phyloP scores from a whole-genome alignment of 2,329 filamentous ascomycete species.

The Colletotrichum karsti region DNA sequence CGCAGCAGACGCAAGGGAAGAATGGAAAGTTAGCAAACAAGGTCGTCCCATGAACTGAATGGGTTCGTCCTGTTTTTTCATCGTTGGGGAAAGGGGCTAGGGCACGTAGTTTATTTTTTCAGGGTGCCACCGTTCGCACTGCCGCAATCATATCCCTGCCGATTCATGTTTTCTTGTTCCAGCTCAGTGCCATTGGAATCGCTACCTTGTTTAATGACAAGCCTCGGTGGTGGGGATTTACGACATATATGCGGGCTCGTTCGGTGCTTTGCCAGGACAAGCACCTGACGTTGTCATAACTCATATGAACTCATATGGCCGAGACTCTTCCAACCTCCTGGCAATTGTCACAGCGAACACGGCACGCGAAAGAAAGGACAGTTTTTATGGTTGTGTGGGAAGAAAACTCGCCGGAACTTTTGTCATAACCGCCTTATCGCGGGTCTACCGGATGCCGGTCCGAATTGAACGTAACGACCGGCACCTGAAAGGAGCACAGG shows the following conservation, averaged over 20 bases:
- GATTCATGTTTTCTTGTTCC: neutral
- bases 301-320: neutral
- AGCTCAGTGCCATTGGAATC: neutral
- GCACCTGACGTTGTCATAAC: neutral
- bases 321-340: neutral
- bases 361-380: neutral
- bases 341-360: neutral
- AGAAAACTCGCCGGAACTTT: neutral
- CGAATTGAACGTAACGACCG: neutral
- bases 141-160: neutral
- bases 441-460: neutral
- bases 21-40: constrained; percentile 4
- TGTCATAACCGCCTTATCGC: neutral
- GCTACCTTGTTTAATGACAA: neutral
- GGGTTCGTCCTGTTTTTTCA: constrained; percentile 14
- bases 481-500: neutral
- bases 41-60: constrained; percentile 22
- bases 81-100: constrained; percentile 6
- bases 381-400: neutral
- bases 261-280: neutral
- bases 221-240: neutral
- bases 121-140: neutral
- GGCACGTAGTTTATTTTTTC: constrained; percentile 17
- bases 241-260: neutral
- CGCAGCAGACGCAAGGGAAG: neutral